Evolutionary conservation across 768 basidiomycete species (phyloP).

Genomic region (Tricholoma bakamatsutake): DNA sequence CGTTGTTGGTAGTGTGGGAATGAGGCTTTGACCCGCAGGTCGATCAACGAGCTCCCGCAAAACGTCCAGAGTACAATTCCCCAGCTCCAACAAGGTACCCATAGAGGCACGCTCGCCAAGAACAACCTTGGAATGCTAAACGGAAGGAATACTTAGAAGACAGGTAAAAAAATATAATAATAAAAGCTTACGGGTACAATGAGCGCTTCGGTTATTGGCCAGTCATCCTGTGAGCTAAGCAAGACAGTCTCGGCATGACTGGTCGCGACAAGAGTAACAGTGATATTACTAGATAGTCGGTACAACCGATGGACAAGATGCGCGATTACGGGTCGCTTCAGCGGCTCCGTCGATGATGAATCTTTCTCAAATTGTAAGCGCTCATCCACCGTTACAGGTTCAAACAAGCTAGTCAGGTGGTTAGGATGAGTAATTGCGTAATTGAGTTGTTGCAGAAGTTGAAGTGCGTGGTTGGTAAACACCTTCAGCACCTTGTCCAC

Average conservation of each 20-base stretch:
- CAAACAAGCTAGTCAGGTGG: slow-evolving; percentile 74
- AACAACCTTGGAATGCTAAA: slow-evolving; percentile 80
- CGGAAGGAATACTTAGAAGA: slow-evolving; percentile 1
- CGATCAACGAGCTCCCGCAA: slow-evolving; percentile 60
- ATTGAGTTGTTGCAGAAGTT: slow-evolving; percentile 82
- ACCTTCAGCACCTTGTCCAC: slow-evolving; percentile 60
- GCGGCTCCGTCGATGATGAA: slow-evolving; percentile 50
- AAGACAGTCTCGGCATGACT: slow-evolving; percentile 68
- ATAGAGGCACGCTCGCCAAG: slow-evolving; percentile 77
- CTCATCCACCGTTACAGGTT: slow-evolving; percentile 76
- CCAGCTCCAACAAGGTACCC: slow-evolving; percentile 84
- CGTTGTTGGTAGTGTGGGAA: slow-evolving; percentile 22
- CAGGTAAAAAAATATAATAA: not conserved
- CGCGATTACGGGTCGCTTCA: slow-evolving; percentile 66
- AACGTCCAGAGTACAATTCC: slow-evolving; percentile 70
- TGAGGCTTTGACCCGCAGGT: slow-evolving; percentile 52
- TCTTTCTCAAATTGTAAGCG: slow-evolving; percentile 64
- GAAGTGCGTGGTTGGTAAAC: slow-evolving; percentile 62
- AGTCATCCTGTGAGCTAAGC: slow-evolving; percentile 59
- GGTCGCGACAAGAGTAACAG: slow-evolving; percentile 64
- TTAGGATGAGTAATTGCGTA: slow-evolving; percentile 90
- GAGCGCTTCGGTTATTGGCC: slow-evolving; percentile 63
- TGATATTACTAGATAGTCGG: slow-evolving; percentile 60
- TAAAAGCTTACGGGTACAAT: slow-evolving; percentile 59
- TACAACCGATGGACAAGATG: slow-evolving; percentile 70